phyloP scores from a whole-genome alignment of 306 rosid species.

The Cucurbita argyrosperma region DNA sequence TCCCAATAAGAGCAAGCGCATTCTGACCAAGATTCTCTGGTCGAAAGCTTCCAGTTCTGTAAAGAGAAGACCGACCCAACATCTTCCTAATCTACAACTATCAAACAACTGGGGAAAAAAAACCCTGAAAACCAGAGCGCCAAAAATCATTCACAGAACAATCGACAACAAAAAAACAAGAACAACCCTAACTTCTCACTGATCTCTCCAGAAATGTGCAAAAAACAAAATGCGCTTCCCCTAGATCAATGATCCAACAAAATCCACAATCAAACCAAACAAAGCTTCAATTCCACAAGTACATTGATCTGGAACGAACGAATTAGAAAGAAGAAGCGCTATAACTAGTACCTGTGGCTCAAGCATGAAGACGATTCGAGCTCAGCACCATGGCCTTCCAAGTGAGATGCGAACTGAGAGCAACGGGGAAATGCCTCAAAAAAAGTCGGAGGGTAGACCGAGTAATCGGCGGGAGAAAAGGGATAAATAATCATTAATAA shows the following conservation, averaged over 20 bases:
- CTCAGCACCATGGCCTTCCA: not conserved
- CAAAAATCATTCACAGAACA: not conserved
- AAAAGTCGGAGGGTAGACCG: not conserved
- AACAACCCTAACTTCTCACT: not conserved
- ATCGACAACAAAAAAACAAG: not conserved
- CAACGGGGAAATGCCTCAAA: not conserved
- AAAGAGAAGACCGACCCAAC: constrained; percentile 44
- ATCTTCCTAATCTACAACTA: constrained; percentile 12
- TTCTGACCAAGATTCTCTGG: constrained; percentile 78
- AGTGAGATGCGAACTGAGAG: constrained; percentile 7
- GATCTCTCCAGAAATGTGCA: constrained; percentile 19
- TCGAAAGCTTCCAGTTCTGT: constrained; percentile 56
- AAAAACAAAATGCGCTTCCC: not conserved
- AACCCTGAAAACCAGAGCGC: constrained; percentile 28
- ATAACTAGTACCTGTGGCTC: not conserved
- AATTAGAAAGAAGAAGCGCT: not conserved
- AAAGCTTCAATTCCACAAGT: not conserved
- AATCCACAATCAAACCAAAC: not conserved
- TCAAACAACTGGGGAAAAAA: not conserved
- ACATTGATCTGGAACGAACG: not conserved
- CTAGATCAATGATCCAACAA: constrained; percentile 15
- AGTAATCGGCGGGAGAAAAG: not conserved
- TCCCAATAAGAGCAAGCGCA: constrained; percentile 74
- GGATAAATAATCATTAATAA: not conserved
- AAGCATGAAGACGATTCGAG: not conserved